A percentile compares a stretch with the other conserved stretches of the same genome.
phyloP scores from a whole-genome alignment of 2,329 filamentous ascomycete genomes.

The Leptographium flavum region DNA sequence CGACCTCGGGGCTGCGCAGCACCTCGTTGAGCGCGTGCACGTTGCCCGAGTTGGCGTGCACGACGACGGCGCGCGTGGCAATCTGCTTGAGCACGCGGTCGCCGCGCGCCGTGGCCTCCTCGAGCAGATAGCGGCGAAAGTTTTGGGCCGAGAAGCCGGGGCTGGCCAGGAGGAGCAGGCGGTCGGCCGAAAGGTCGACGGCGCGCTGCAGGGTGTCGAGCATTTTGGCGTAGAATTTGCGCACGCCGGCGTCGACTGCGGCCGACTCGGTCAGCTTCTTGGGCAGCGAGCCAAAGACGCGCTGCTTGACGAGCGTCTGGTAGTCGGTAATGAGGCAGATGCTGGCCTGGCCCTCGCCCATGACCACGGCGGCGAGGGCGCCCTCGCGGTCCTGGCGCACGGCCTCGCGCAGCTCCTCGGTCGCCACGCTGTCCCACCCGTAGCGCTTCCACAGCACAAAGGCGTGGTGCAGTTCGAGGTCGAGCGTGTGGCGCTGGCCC shows the following conservation, averaged over 20 bases:
- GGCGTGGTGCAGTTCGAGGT: constrained; percentile 74
- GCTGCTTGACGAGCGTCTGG: constrained; percentile 60
- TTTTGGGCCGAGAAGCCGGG: constrained; percentile 75
- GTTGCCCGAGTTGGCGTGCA: constrained; percentile 76
- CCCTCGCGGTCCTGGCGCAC: constrained; percentile 66
- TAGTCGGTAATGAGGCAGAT: constrained; percentile 72
- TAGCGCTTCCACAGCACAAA: constrained; percentile 77
- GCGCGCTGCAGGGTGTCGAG: constrained; percentile 63
- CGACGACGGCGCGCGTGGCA: constrained; percentile 51
- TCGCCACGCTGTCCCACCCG: constrained; percentile 83
- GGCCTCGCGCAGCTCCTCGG: constrained; percentile 64
- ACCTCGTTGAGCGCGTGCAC: constrained; percentile 80
- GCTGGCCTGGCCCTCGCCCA: constrained; percentile 79
- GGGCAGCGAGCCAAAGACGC: constrained; percentile 51
- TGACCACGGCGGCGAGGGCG: constrained; percentile 77
- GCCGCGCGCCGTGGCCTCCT: constrained; percentile 38
- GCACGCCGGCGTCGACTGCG: constrained; percentile 57
- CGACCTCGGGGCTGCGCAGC: constrained; percentile 65
- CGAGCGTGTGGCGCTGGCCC: constrained; percentile 48
- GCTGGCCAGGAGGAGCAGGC: constrained; percentile 71
- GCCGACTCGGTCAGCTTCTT: constrained; percentile 51
- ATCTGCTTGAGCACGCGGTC: constrained; percentile 58
- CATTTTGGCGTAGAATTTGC: constrained; percentile 64
- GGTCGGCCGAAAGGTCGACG: constrained; percentile 56
- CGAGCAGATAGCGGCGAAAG: constrained; percentile 61